These are phyloP conservation scores for Cardiospermum halicacabum DNA, from an alignment of 345 rosid genomes.

Conservation along the genomic window DNA sequence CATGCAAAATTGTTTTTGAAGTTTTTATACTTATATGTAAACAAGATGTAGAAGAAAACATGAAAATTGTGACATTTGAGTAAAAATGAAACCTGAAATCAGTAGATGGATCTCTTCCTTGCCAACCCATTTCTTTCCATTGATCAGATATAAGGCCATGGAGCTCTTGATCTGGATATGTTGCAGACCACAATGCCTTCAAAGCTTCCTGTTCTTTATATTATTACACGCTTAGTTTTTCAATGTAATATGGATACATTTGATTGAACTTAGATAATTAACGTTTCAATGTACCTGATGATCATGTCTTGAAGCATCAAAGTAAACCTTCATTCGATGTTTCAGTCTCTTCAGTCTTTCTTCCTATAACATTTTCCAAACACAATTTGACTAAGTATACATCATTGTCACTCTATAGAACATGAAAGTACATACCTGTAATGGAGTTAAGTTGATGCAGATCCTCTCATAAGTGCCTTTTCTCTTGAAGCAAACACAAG, in stretches of 20 bases:
- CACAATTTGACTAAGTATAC: neutral
- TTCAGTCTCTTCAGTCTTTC: conserved; percentile 68
- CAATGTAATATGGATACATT: no score
- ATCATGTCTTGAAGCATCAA: conserved; percentile 65
- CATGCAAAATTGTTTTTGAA: neutral
- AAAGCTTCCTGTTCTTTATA: conserved; percentile 52
- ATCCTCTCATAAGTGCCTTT: conserved; percentile 70
- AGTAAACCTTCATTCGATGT: conserved; percentile 66
- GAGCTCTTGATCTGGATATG: conserved; percentile 70
- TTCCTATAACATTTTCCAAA: conserved; percentile 45
- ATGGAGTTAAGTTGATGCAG: conserved; percentile 71
- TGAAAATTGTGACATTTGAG: neutral
- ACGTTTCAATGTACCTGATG: conserved; percentile 59
- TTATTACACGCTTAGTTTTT: no score
- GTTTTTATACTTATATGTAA: no score
- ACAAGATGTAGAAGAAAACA: neutral
- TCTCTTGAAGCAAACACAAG: conserved; percentile 88
- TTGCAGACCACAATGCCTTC: conserved; percentile 79
- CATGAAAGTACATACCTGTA: conserved; percentile 53
- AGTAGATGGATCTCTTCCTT: conserved; percentile 94
- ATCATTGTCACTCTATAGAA: no score
- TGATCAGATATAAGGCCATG: conserved; percentile 75
- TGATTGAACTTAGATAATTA: neutral
- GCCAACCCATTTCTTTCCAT: conserved; percentile 99
- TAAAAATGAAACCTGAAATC: conserved; percentile 68